Evolutionary conservation across 2,329 filamentous ascomycete species (phyloP), one percentile per base, ranked within the genome.

Genomic region (Camptophora hylomeconis): DNA sequence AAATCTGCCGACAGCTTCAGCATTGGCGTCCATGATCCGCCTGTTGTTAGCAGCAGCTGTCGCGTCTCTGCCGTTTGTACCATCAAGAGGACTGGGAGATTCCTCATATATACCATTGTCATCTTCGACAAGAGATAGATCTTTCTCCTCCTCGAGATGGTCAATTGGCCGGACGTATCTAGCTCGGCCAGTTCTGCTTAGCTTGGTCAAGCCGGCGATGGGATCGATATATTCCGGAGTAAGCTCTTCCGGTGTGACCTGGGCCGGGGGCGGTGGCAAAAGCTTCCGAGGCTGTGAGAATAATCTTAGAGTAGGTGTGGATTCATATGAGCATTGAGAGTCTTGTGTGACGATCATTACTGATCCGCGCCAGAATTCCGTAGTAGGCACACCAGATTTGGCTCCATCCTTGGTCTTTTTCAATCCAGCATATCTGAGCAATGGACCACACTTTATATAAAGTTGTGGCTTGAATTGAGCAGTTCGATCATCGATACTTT

Each of bases 341-440:
- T 98, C 87, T 29, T 75, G 68, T 0, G 89, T 95, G 13, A 98
- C 84, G 45, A 98, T 93, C 82, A 98, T 84, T 33, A 95, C 68
- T 36, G 75, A 92, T 4, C 89, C 89, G 51, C 86, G 73, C 89
- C 89, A 98, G 12, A 87, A 74, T 45, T 93, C 82, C 24, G 40
- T 42, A 39, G 55, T 44, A 40, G 47, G 36, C 47, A 51, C 17
- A 50, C 53, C 17, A 57, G 49, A 16, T 26, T 39, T 37, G 9
- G 24, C 25, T 3, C 16, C 24, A 18, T 18, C 51, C 48, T 1
- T 58, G 46, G 26, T 57, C 47, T 45, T 63, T 60, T 54, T 92
- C 72, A 93, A 72, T 12, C 92, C 89, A 31, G 79, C 87, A 51
- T 92, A 98, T 35, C 89, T 75, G 38, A 98, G 60, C 13, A 98